Evolutionary conservation across 345 rosid genomes (phyloP), one percentile per base, ranked within the genome.

Genomic region (Nasturtium officinale): DNA sequence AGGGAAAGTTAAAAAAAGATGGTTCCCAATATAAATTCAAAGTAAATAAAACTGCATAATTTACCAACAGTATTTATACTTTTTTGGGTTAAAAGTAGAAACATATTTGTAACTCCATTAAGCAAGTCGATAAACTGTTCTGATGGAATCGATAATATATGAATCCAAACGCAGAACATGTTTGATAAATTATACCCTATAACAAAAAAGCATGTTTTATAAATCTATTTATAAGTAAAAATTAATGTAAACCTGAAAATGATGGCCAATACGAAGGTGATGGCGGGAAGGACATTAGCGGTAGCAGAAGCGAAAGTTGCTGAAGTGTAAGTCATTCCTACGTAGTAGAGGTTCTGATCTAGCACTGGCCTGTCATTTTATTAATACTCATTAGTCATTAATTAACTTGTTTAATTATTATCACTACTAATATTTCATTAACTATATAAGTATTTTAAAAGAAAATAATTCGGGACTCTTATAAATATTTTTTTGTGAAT

Each of bases 321-420:
- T 0, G 98, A 82, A 4, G 98, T 94, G 82, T 84, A 85, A 64
- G 88, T 87, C 98, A 94, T 85, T 25, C 98, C 98, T n/a, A 87
- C 61, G 69, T 82, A 89, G 72, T 89, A 94, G 51, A 94, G 45
- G 29, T 94, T 94, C 81, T 94, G 98, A 65, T 91, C 98, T 26
- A 94, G 80, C 83, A 94, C 98, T 25, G 98, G 97, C 86, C 98
- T 94, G 83, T 69, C 47, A 61, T 62, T 67, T 63, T 65, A 55
- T 70, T 17, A 18, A 69, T 42, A 15, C 43, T 62, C n/a, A 16
- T 13, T 47, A 9, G 9, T 62, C n/a, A 16, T 13, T 47, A 9
- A 15, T 60, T 61, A 59, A 21, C 1, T 30, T 42, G 18, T 45
- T n/a, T 45, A 45, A 45, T 5, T 43, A n/a, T 15, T 66, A 28